phyloP scores from a whole-genome alignment of 805 yeast genomes.

The Candida glaebosa region DNA sequence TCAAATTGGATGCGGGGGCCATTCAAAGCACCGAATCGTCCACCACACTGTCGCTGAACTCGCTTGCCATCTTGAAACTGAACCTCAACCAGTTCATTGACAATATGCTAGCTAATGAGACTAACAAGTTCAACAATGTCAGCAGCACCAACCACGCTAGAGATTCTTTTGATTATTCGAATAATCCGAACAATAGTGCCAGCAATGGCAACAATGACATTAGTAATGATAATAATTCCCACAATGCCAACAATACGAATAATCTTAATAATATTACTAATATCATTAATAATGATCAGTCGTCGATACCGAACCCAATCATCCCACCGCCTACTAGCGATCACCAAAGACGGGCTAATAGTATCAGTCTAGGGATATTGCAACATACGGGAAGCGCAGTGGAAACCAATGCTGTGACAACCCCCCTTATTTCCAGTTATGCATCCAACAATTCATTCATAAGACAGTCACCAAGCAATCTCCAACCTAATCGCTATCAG shows the following conservation, averaged over 20 bases:
- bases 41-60: neutral
- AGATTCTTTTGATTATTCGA: neutral
- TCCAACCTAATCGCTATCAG: slow-evolving; percentile 3
- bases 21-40: neutral
- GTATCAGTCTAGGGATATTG: slow-evolving; percentile 1
- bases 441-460: neutral
- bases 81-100: neutral
- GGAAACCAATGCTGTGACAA: neutral
- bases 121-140: neutral
- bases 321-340: neutral
- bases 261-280: too few species aligned
- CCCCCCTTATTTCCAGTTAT: neutral
- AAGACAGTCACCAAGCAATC: slow-evolving; percentile 1
- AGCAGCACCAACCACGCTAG: too few species aligned
- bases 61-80: neutral
- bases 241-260: neutral
- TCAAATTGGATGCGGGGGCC: slow-evolving; percentile 4
- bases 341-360: slow-evolving; percentile 1
- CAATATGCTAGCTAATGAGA: neutral
- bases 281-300: slow-evolving; percentile 3
- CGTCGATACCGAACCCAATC: slow-evolving; percentile 7
- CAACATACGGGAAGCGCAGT: slow-evolving; percentile 1
- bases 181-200: neutral
- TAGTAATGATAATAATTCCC: too few species aligned
- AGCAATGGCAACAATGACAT: neutral